Percentiles rank a stretch among this genome's conserved stretches.
Evolutionary conservation across 345 rosid genomes (phyloP).

Genomic region (Eucalyptus sideroxylon): DNA sequence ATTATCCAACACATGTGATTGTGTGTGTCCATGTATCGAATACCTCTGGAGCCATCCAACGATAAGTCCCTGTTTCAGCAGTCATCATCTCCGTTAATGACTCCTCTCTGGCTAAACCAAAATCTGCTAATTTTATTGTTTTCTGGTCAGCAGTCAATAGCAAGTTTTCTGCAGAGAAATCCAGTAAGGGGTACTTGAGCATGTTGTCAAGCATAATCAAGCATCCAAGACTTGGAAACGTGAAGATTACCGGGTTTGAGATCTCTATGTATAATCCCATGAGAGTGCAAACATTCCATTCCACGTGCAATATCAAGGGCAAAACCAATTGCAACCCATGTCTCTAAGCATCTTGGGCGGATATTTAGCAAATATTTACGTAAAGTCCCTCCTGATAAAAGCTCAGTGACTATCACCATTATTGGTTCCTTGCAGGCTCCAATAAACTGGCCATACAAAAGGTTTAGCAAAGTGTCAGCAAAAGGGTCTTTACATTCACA

Average conservation of each 20-base stretch:
- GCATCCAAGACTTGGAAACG: background rate
- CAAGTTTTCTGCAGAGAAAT: conserved; percentile 60
- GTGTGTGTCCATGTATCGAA: background rate
- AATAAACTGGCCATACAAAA: conserved; percentile 45
- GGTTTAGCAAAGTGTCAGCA: background rate
- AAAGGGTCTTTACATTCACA: background rate
- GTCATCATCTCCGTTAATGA: conserved; percentile 98
- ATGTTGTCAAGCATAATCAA: background rate
- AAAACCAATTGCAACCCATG: conserved; percentile 62
- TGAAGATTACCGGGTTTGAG: conserved; percentile 70
- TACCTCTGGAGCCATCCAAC: conserved; percentile 99
- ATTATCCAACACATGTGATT: background rate
- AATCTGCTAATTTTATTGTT: conserved; percentile 90
- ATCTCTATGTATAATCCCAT: conserved; percentile 96
- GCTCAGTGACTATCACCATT: conserved; percentile 95
- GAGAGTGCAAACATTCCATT: conserved; percentile 94
- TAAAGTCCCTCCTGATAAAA: conserved; percentile 71
- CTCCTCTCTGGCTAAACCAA: conserved; percentile 96
- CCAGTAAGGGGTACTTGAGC: background rate
- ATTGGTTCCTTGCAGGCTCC: conserved; percentile 96
- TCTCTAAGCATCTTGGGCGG: conserved; percentile 75
- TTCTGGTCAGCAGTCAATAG: conserved; percentile 81
- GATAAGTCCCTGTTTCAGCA: conserved; percentile 93
- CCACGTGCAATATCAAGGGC: conserved; percentile 92
- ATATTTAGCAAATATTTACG: conserved; percentile 74